Base-by-base conservation (phyloP, 163 green algal species). In the Volvox carteri region DNA sequence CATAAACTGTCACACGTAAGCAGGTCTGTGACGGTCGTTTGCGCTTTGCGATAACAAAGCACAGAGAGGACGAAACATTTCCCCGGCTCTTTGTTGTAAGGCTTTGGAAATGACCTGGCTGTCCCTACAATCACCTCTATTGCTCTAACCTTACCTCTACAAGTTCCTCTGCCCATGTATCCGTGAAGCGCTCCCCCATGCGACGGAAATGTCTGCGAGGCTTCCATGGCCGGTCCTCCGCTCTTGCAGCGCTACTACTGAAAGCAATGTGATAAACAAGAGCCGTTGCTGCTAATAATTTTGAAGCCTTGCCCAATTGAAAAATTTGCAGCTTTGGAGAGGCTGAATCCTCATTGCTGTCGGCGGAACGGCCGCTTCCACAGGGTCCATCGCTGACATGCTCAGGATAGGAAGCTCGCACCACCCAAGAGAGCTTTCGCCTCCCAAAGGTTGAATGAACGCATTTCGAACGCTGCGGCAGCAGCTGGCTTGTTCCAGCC, bases 141-240 rank as follows among this genome's bases (percentile, higher is more conserved):
- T n/a, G n/a, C n/a, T n/a, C n/a, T 58, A 12, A 58, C 54, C 54
- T 65, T 50, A 93, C 92, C 90, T 95, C 90, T 7, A 90, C 92
- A 5, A 93, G 44, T 18, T 91, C 84, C 46, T 93, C 90, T n/a
- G 92, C 92, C 92, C 92, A 95, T 1, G 73, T 89, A 50, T 93
- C 77, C 4, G 83, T 84, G 56, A 94, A 93, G n/a, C 86, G 90
- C 88, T 95, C 92, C n/a, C 88, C 92, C 19, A 95, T 92, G 28
- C 91, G 91, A 6, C 92, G 78, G 37, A 90, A 83, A 41, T 95
- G 92, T 30, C 92, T 78, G 19, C 92, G 85, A 23, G 92, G 92
- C 80, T 92, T 92, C 92, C 92, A 95, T 35, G 73, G 52, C 39
- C 89, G 84, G 41, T 85, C 86, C 35, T 93, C 90, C 4, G 92